Evolutionary conservation across 345 rosid genomes (phyloP), one percentile per base, ranked within the genome.

Genomic region (Lumnitzera littorea): DNA sequence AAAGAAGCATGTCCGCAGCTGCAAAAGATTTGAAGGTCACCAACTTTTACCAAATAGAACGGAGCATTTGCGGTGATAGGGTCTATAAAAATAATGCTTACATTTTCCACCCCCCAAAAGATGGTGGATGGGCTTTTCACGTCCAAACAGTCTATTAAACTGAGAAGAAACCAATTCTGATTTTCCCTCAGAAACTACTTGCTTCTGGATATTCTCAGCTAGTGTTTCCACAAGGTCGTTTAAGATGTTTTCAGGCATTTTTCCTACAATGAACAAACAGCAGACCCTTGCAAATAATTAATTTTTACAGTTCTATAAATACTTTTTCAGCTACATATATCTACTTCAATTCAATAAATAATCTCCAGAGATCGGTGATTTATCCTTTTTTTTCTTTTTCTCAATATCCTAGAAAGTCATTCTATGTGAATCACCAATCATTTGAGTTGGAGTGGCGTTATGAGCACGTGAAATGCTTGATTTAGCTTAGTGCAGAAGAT

Each of bases 1-100:
- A 91, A 48, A 91, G 71, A 66, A 91, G 74, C 56, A 91, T 89
- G 80, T 88, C 97, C 70, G 99, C 99, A 80, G 99, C 99, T 94
- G 71, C 69, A 61, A 17, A 62, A 69, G 60, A 54, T 65, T 16
- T 29, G 23, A 54, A 53, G 24, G 49, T 14, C 67, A 65, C 8
- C 51, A 27, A 46, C 27, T 15, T 14, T 57, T 20, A 4, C 65
- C 43, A 13, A 54, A 65, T 12, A 12, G 68, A 23, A 17, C 50
- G 48, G 2, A 52, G 7, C 20, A 12, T 36, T 65, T 17, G 51
- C 12, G 13, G 23, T 15, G 15, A 46, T 41, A 60, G 48, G 31
- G 15, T 55, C 47, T 24, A 61, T 15, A 61, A 48, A 53, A 46
- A 29, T n/a, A 10, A n/a, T 12, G 50, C 78, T 16, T 85, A 88